Evolutionary conservation across 129 eudicot genomes (phyloP), one percentile per base, ranked within the genome.

Genomic region (Artemisia annua): DNA sequence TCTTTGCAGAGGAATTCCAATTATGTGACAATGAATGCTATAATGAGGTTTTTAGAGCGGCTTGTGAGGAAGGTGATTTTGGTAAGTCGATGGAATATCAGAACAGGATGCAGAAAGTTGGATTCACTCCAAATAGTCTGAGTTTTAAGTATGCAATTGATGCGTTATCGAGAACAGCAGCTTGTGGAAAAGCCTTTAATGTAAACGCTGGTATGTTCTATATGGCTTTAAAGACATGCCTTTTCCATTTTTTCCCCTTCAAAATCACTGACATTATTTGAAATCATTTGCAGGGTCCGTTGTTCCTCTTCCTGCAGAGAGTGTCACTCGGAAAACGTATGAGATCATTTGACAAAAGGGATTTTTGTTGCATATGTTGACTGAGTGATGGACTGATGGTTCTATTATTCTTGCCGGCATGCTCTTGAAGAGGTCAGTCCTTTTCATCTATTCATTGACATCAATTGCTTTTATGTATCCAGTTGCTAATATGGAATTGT

Each of bases 141-240:
- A 81, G 97, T 63, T 82, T 81, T 83, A 87, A 86, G 75, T 81
- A 87, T 57, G 79, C 85, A 11, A 79, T 93, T 62, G 76, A 84
- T 64, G 96, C 89, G 24, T 70, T 94, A 75, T 74, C 39, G 63
- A 84, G 67, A 64, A 76, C 77, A 54, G 28, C 73, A 70, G 70
- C 70, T 52, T 30, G 63, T 18, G 11, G 46, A 39, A 39, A 39
- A 39, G 46, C 10, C 10, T 39, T 7, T 39, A 39, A 1, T 39
- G 46, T 39, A 39, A 39, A 39, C 11, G 2, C 46, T 7, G 46
- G 78, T 48, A 73, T 70, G 74, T 11, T 53, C 18, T 28, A 48
- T 48, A 48, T 7, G 24, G 22, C 20, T 62, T 30, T 62, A 11
- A 62, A 11, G 19, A 43, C 18, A 19, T 46, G 17, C 2, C 17